Conservation (phyloP, 371 early-diverging fungal genomes). For the Funneliformis caledonium region DNA sequence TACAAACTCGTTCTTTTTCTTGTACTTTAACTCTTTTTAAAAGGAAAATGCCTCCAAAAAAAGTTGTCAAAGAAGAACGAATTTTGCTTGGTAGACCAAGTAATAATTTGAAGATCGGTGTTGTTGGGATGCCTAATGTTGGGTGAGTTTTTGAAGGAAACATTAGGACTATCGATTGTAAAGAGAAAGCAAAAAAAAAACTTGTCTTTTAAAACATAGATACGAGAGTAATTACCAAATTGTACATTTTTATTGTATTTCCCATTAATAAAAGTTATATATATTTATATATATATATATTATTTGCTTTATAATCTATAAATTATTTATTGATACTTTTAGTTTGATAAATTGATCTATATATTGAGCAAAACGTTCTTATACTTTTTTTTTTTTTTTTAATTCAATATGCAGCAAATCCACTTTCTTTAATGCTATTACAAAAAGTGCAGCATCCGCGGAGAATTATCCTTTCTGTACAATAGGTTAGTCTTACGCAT, state of each 20-base stretch:
- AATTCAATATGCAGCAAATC: slow-evolving; percentile 71
- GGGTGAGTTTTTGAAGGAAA: slow-evolving; percentile 50
- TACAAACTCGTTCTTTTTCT: slow-evolving; percentile 7
- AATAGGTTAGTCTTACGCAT: slow-evolving; percentile 55
- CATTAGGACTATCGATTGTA: neutral
- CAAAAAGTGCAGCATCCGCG: slow-evolving; percentile 86
- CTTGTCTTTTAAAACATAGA: too few species aligned
- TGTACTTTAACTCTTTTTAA: neutral
- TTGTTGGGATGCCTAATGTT: slow-evolving; percentile 97
- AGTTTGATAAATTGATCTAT: neutral
- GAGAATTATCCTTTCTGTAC: slow-evolving; percentile 91
- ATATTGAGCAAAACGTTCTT: neutral
- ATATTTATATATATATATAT: too few species aligned
- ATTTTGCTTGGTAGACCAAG: slow-evolving; percentile 89
- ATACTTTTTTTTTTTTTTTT: neutral
- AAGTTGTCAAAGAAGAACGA: slow-evolving; percentile 82
- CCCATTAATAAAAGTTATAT: too few species aligned
- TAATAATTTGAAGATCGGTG: slow-evolving; percentile 80
- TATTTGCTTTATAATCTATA: too few species aligned
- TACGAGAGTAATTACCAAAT: too few species aligned
- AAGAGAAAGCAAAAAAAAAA: too few species aligned
- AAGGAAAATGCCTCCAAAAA: slow-evolving; percentile 76
- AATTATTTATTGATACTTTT: too few species aligned
- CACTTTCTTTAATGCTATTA: slow-evolving; percentile 96
- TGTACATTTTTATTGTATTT: too few species aligned